These are phyloP conservation scores for Myriosclerotinia duriaeana DNA, from an alignment of 2,329 filamentous ascomycete genomes.

Conservation along the genomic window DNA sequence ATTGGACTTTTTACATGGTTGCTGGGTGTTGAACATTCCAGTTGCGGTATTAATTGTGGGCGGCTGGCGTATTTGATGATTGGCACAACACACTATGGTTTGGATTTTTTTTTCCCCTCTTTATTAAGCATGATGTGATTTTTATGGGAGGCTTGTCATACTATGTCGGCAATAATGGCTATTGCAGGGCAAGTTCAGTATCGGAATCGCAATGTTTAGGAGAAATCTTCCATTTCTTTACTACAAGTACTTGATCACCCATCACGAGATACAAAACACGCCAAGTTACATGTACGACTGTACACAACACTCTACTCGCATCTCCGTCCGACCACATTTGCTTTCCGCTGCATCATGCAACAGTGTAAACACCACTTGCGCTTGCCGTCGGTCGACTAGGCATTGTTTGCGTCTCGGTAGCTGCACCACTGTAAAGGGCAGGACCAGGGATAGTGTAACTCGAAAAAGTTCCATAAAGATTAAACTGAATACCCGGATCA, in stretches of 20 bases:
- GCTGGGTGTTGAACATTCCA: not conserved
- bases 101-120: accelerated
- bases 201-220: not conserved
- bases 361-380: slow-evolving; percentile 28
- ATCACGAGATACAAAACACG: not conserved
- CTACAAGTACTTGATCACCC: not conserved
- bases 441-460: slow-evolving; percentile 43
- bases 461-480: slow-evolving; percentile 43
- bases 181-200: not conserved
- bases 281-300: not conserved
- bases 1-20: not conserved
- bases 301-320: not conserved
- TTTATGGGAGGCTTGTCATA: not conserved
- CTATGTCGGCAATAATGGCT: not conserved
- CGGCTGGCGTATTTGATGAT: not conserved
- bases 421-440: slow-evolving; percentile 36
- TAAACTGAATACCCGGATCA: slow-evolving; percentile 46
- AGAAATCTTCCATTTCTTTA: not conserved
- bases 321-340: not conserved
- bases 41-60: not conserved
- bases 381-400: slow-evolving; percentile 31
- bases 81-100: too few species aligned
- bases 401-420: slow-evolving; percentile 29
- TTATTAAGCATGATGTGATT: not conserved
- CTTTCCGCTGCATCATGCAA: slow-evolving; percentile 9